These are phyloP conservation scores for Penicillium parvum DNA, from an alignment of 495 filamentous ascomycete species.

Conservation along the genomic window DNA sequence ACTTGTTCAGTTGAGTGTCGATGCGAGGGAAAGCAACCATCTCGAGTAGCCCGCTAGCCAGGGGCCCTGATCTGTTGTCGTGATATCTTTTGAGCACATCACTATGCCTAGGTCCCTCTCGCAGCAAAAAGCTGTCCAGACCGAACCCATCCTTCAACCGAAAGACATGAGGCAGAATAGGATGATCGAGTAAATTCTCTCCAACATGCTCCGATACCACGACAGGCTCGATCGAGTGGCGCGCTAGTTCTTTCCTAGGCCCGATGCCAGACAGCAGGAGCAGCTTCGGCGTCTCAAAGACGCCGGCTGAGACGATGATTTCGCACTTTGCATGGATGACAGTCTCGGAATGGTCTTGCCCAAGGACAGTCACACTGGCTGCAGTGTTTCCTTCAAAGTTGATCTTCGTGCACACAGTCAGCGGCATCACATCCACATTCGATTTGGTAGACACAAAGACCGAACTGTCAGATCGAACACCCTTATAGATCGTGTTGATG, in stretches of 20 bases:
- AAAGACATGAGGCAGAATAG: constrained; percentile 43
- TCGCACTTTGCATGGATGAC: neutral
- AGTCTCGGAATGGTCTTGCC: neutral
- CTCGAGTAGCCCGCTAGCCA: constrained; percentile 44
- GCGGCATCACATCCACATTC: constrained; percentile 32
- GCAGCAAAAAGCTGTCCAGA: constrained; percentile 46
- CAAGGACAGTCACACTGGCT: neutral
- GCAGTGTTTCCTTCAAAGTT: neutral
- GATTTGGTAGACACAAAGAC: constrained; percentile 43
- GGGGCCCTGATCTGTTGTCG: constrained; percentile 12
- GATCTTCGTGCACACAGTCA: neutral
- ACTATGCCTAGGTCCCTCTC: constrained; percentile 14
- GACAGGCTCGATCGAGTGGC: neutral
- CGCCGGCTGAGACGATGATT: neutral
- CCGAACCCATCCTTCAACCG: constrained; percentile 46
- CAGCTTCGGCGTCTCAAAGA: neutral
- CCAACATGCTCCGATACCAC: neutral
- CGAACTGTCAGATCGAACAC: constrained; percentile 42
- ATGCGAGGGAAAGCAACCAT: constrained; percentile 49
- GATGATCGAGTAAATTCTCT: neutral
- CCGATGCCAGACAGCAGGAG: neutral
- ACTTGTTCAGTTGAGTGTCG: constrained; percentile 36
- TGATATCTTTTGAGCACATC: constrained; percentile 15
- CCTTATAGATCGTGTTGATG: constrained; percentile 49
- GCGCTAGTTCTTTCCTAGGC: neutral